Evolutionary conservation across 2,329 filamentous ascomycete species (phyloP), one percentile per base, ranked within the genome.

Genomic region (Juglanconis sp.): DNA sequence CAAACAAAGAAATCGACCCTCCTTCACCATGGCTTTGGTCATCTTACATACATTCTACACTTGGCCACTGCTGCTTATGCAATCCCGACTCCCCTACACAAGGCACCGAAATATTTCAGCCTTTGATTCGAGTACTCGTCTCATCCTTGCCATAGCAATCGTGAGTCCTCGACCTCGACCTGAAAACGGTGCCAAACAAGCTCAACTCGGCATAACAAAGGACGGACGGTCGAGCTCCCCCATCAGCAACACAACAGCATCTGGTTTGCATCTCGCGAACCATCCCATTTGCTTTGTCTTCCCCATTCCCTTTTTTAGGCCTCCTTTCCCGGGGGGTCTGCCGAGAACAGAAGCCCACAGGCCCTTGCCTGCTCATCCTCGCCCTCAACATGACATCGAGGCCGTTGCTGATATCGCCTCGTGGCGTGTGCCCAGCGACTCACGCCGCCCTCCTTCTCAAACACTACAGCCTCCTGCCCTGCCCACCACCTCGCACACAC

Each of bases 401-500:
- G 57, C 38, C 57, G 24, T 62, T 53, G 57, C 61, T 60, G 57
- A 60, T 57, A 48, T 24, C 17, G 36, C 49, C 57, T 63, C 61
- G 61, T 63, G 61, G 61, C 52, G 61, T 57, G 53, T 60, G 50
- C 48, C 52, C 53, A 44, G 53, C 54, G 52, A 34, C 46, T 53
- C 57, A 55, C 53, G 46, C 54, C 24, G 4, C 54, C 53, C n/a
- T 47, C 36, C 47, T 38, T 40, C 52, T 50, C 53, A 52, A 47
- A 60, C 44, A 57, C 36, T 47, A 54, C 50, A 60, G 61, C 61
- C 61, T 57, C 61, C 57, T 57, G 51, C 53, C 51, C 51, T 49
- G 7, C 47, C 46, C 53, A 60, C 61, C 56, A 47, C 36, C 35
- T 38, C 38, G 17, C 31, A 10, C 35, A 44, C 35, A 40, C 35